Evolutionary conservation across 768 basidiomycete species (phyloP).

Genomic region (Boletus tomentosulus): DNA sequence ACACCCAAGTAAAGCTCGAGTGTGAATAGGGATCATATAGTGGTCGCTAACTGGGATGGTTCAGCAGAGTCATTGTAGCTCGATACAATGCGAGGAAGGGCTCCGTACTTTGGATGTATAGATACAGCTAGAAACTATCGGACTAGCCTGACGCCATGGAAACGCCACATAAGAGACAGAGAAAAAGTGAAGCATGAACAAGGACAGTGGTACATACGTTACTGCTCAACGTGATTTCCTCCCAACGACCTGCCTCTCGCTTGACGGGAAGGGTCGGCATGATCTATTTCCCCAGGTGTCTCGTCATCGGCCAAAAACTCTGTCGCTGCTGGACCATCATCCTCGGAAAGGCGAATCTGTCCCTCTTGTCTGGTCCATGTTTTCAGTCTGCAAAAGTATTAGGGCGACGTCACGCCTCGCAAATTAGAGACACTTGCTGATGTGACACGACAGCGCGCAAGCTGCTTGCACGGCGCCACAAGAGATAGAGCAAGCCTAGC

Average conservation of each 20-base stretch:
- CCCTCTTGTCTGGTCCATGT: slow-evolving; percentile 53
- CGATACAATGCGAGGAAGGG: not conserved
- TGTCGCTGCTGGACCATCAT: slow-evolving; percentile 67
- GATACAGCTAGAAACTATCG: not conserved
- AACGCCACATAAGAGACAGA: not conserved
- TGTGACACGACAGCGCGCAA: slow-evolving; percentile 59
- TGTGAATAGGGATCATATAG: not conserved
- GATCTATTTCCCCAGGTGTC: slow-evolving; percentile 35
- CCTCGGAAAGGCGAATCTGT: slow-evolving; percentile 61
- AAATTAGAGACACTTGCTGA: slow-evolving; percentile 38
- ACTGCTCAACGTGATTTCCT: slow-evolving; percentile 2
- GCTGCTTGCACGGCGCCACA: slow-evolving; percentile 58
- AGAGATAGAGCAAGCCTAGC: slow-evolving; percentile 52
- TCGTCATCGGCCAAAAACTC: slow-evolving; percentile 62
- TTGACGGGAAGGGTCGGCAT: slow-evolving; percentile 21
- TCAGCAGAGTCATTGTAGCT: not conserved
- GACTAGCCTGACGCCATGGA: not conserved
- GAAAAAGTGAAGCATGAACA: not conserved
- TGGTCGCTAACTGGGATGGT: not conserved
- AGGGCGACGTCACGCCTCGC: not conserved
- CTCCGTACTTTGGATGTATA: slow-evolving; percentile 2
- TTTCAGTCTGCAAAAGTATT: slow-evolving; percentile 43
- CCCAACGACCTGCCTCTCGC: slow-evolving; percentile 4
- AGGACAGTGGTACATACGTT: not conserved
- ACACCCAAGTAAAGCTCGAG: not conserved